Evolutionary conservation across 176 grass and related monocot genomes (phyloP), one percentile per base, ranked within the genome.

Genomic region (Coix lacrymajobi): DNA sequence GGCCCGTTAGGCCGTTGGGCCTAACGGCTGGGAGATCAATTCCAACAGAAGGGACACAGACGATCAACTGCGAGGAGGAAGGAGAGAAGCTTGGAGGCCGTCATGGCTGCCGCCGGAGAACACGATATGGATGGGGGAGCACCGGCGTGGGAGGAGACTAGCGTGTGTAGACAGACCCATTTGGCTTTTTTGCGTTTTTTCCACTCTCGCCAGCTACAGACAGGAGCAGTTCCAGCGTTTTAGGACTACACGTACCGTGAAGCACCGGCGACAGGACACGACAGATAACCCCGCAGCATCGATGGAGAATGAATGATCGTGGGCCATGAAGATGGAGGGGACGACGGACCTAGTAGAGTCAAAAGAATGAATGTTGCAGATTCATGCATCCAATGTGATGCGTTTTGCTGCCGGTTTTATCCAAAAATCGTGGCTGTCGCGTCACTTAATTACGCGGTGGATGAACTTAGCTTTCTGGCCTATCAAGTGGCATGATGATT

Each of bases 201-300:
- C 48, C 15, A 17, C 16, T 20, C 17, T 6, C 2, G 45, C 15
- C 15, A 17, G 15, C 14, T 48, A 4, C 5, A 48, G 45, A 4
- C 45, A 48, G 45, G 45, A 48, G 44, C 44, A 17, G 45, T 82
- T 64, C 71, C 72, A 87, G 86, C 81, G 61, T 75, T 87, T 54
- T 58, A 84, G 16, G 33, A 62, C 62, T 75, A 75, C 10, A 39
- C 87, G 46, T 48, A 57, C 62, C 29, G 73, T 25, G 87, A 93
- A 11, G 41, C 41, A 15, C 43, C 13, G 43, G 43, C 43, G 43
- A 12, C 43, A 45, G 3, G 43, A 45, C 13, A 45, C 1, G 12
- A 74, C 45, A 48, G 45, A 16, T 48, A 48, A 17, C n/a, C n/a
- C n/a, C 45, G 45, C 14, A 48, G 45, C 45, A 48, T 1, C 14